phyloP scores from a whole-genome alignment of 2,329 filamentous ascomycete genomes.

The Colletotrichum spinosum region DNA sequence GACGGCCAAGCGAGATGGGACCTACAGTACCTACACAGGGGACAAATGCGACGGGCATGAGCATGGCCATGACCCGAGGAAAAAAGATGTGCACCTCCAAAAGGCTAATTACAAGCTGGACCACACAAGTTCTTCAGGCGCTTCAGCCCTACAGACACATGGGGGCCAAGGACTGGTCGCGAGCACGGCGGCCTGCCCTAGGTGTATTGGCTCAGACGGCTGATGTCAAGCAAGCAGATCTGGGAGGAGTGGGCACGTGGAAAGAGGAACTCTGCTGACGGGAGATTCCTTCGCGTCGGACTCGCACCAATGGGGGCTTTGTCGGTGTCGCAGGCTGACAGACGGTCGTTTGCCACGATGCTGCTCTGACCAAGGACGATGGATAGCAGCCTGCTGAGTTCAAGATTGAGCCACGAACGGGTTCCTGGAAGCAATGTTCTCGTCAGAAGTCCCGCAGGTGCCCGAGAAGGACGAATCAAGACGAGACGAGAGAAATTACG shows the following conservation, averaged over 20 bases:
- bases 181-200: slow-evolving; percentile 12
- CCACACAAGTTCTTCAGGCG: background rate
- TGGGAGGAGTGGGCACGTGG: background rate
- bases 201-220: slow-evolving; percentile 13
- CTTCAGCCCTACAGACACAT: slow-evolving; percentile 29
- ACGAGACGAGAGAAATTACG: slow-evolving; percentile 5
- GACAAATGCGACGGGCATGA: too few species aligned
- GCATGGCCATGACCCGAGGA: too few species aligned
- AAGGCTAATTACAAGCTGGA: background rate
- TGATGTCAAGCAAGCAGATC: background rate
- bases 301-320: slow-evolving; percentile 3
- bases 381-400: background rate
- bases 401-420: too few species aligned
- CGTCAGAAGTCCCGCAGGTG: too few species aligned
- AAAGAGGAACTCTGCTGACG: slow-evolving; percentile 15
- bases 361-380: slow-evolving; percentile 14
- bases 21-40: background rate
- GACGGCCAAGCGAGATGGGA: slow-evolving; percentile 15
- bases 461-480: too few species aligned
- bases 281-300: slow-evolving; percentile 2
- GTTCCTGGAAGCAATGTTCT: too few species aligned
- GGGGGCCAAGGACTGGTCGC: slow-evolving; percentile 10
- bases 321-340: slow-evolving; percentile 2
- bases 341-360: slow-evolving; percentile 2
- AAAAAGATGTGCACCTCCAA: background rate